These are phyloP conservation scores for Eucalyptus lansdowneana DNA, from an alignment of 345 rosid species.

Conservation along the genomic window DNA sequence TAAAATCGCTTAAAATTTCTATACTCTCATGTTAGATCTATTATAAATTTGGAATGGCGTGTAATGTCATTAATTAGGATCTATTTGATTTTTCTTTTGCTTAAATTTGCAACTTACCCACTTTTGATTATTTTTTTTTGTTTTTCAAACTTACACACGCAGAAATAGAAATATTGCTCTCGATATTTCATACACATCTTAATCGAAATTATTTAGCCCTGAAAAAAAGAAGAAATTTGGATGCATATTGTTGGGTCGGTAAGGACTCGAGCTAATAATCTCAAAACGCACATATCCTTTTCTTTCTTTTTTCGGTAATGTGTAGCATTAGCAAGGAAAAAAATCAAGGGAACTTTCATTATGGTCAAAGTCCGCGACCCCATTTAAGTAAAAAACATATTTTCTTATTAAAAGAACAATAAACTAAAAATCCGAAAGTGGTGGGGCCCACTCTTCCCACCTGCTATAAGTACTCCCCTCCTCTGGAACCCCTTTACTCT, in stretches of 20 bases:
- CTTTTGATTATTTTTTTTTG: too few relatives aligned
- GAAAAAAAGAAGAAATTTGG: not conserved
- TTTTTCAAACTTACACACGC: too few relatives aligned
- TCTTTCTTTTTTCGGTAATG: not conserved
- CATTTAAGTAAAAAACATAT: not conserved
- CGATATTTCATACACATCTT: not conserved
- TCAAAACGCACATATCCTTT: not conserved
- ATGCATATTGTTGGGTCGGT: not conserved
- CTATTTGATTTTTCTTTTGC: too few relatives aligned
- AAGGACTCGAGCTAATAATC: not conserved
- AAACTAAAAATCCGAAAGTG: not conserved
- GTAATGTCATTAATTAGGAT: not conserved
- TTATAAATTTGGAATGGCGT: not conserved
- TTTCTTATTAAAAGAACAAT: not conserved
- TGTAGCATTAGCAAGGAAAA: not conserved
- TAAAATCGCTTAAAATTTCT: too few relatives aligned
- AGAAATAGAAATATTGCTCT: too few relatives aligned
- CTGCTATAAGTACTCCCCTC: not conserved
- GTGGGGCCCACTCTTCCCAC: not conserved
- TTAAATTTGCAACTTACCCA: fast-evolving
- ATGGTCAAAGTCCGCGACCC: not conserved
- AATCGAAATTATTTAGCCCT: not conserved
- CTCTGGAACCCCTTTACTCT: not conserved
- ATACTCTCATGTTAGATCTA: not conserved
- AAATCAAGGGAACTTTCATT: not conserved